These are phyloP conservation scores for Omphalotus guepiniiformis DNA, from an alignment of 768 basidiomycete genomes.

Conservation along the genomic window DNA sequence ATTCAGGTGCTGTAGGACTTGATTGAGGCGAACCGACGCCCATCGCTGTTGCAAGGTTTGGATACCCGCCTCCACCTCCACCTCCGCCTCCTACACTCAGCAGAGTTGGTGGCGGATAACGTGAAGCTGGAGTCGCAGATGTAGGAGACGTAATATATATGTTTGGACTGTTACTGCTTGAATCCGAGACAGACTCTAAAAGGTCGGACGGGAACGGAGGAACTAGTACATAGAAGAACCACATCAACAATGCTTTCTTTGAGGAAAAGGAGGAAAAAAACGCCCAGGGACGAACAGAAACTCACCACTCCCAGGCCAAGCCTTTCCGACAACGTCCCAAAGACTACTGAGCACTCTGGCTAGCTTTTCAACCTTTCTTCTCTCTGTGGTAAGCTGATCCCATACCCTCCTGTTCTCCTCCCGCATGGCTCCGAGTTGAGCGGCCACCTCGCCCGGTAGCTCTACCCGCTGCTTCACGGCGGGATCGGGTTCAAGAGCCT, in stretches of 20 bases:
- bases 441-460: constrained; percentile 72
- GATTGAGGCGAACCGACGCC: constrained; percentile 23
- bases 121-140: constrained; percentile 32
- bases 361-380: constrained; percentile 58
- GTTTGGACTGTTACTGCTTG: constrained; percentile 48
- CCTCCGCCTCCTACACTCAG: constrained; percentile 7
- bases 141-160: constrained; percentile 70
- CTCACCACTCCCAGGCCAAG: constrained; percentile 52
- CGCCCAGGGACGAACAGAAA: constrained; percentile 13
- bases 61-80: too few relatives aligned
- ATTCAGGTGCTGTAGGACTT: constrained; percentile 38
- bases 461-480: constrained; percentile 69
- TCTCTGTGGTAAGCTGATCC: constrained; percentile 51
- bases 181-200: constrained; percentile 30
- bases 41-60: not conserved
- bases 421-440: constrained; percentile 64
- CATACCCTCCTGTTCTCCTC: constrained; percentile 68
- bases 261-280: constrained; percentile 7
- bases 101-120: constrained; percentile 39
- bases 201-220: constrained; percentile 49
- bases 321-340: constrained; percentile 58
- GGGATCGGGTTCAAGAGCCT: constrained; percentile 78
- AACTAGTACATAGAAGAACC: constrained; percentile 23
- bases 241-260: not conserved
- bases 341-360: constrained; percentile 53